phyloP scores from a whole-genome alignment of 352 stramenopile species.

The Pythium oligandrum region DNA sequence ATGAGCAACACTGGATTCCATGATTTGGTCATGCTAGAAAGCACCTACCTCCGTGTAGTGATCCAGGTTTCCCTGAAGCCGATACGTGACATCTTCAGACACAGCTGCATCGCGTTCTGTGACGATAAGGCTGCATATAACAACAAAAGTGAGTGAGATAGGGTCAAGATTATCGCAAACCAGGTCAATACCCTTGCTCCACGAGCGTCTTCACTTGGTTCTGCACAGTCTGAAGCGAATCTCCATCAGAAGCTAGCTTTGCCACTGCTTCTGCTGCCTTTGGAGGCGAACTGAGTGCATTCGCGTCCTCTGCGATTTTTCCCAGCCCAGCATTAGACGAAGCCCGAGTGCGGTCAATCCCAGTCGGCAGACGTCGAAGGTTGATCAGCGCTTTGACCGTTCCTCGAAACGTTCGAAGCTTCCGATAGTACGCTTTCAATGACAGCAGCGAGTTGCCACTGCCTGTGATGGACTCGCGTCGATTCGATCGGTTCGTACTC shows the following conservation, averaged over 20 bases:
- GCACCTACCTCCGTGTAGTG: conserved; percentile 62
- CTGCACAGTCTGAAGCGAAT: conserved; percentile 32
- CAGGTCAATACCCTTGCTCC: conserved; percentile 31
- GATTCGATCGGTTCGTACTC: conserved; percentile 5
- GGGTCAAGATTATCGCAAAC: neutral
- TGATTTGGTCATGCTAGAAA: neutral
- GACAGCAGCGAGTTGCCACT: conserved; percentile 45
- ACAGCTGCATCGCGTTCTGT: conserved; percentile 28
- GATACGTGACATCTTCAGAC: conserved; percentile 40
- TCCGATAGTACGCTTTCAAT: conserved; percentile 62
- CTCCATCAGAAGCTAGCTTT: conserved; percentile 35
- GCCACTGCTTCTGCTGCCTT: conserved; percentile 23
- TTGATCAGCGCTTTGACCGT: conserved; percentile 64
- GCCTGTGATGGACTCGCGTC: conserved; percentile 10
- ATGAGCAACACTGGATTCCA: neutral
- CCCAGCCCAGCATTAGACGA: no score
- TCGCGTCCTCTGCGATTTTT: neutral
- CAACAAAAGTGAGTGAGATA: neutral
- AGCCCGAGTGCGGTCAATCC: no score
- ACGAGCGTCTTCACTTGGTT: conserved; percentile 62
- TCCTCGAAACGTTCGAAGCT: conserved; percentile 64
- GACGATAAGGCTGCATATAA: conserved; percentile 43
- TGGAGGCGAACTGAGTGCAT: no score
- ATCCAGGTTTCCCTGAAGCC: conserved; percentile 65
- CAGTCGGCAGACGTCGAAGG: conserved; percentile 25